Evolutionary conservation across 805 yeast genomes (phyloP), one percentile per base, ranked within the genome.

Genomic region (Cyberlindnera euphorbiiphila): DNA sequence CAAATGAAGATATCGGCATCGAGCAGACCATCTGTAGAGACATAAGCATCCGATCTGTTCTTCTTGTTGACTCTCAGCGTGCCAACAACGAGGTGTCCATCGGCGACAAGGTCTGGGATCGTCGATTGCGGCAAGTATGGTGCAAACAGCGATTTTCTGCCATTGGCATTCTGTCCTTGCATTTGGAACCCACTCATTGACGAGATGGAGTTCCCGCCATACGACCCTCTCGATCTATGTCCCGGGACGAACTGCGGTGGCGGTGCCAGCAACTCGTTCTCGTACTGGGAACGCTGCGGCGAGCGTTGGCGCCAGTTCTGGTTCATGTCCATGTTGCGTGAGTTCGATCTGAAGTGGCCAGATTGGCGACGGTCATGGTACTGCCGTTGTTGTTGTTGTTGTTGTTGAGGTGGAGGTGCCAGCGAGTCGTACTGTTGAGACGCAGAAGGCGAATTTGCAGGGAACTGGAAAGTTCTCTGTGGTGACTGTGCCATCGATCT

Each of bases 1-100:
- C 98, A 93, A 49, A 93, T 93, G 57, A 88, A 93, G 44, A 93
- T 87, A 61, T 93, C 98, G 0, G 98, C 95, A 62, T 93, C 98
- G 46, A 93, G 72, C 22, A 89, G 73, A 2, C 96, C 96, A 59
- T 89, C 97, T 1, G 98, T 91, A 6, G 96, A 79, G n/a, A 93
- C 98, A 64, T 94, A 93, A 0, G 98, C 98, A 64, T 93, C 98
- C 1, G 96, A 87, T 53, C 98, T 74, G 60, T 93, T 93, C 62
- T 93, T 93, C 62, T 88, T 89, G 65, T 93, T 93, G 29, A 93
- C 98, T 48, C 98, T 75, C 52, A 93, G 68, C 19, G 82, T 83
- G 51, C 98, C 98, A 4, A 95, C 81, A 7, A 93, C 98, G 36
- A 93, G 69, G 46, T 88, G 76, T 15, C 98, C 98, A 46, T 91